Evolutionary conservation across 164 flowering plant genomes (phyloP).

Genomic region (Aristolochia californica): DNA sequence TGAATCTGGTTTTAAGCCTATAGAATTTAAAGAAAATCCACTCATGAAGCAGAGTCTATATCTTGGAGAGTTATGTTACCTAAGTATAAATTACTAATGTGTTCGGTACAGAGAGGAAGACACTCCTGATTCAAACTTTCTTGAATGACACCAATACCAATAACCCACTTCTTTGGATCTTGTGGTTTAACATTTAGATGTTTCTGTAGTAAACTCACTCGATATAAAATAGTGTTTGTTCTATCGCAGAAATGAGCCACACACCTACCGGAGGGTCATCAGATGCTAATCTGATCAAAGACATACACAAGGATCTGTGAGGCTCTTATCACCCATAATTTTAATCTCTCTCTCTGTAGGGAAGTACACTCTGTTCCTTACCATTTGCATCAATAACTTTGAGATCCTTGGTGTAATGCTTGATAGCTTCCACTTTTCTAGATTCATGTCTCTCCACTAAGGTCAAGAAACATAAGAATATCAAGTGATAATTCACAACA

Average conservation of each 20-base stretch:
- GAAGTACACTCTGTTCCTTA: conserved; percentile 49
- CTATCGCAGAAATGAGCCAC: conserved; percentile 70
- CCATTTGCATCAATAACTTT: conserved; percentile 39
- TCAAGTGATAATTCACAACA: conserved; percentile 66
- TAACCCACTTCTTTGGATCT: conserved; percentile 51
- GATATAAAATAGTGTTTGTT: conserved; percentile 42
- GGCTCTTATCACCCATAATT: conserved; percentile 75
- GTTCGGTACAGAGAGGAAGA: conserved; percentile 62
- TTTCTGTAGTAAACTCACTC: conserved; percentile 57
- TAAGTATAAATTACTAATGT: conserved; percentile 44
- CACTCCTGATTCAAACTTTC: conserved; percentile 58
- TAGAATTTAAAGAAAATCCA: conserved; percentile 32
- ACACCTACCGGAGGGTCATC: conserved; percentile 52
- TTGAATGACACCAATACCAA: conserved; percentile 61
- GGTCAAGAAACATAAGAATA: conserved; percentile 87
- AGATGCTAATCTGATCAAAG: conserved; percentile 56
- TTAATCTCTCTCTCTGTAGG: conserved; percentile 76
- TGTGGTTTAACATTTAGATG: conserved; percentile 34
- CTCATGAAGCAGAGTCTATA: conserved; percentile 51
- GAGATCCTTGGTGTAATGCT: conserved; percentile 76
- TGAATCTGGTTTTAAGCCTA: too few species aligned
- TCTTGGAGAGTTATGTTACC: conserved; percentile 73
- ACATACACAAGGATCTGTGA: conserved; percentile 61
- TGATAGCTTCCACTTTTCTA: conserved; percentile 67
- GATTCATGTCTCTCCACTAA: conserved; percentile 86